Base-by-base conservation (phyloP, 2,329 filamentous ascomycete genomes). In the Sporothrix variecibatus region DNA sequence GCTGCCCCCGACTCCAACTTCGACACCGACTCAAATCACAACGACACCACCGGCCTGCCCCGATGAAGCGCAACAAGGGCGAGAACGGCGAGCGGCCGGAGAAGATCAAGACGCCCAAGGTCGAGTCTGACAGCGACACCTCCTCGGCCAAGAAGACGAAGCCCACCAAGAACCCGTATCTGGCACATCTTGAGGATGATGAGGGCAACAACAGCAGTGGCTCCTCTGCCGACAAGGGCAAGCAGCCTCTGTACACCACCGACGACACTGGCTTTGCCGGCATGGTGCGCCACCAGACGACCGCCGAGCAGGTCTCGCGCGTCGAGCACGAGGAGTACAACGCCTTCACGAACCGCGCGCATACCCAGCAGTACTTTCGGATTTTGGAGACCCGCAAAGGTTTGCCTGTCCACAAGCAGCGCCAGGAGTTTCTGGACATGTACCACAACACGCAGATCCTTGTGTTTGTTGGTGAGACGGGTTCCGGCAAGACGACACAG, bases 401-500 rank as follows among this genome's bases (percentile, higher is more conserved):
- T 78, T 88, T 99, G 75, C 96, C 96, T 17, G 96, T 99, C 60
- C 92, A 97, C 83, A 92, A 94, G 81, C 96, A 99, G 83, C 91
- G 94, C 87, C 90, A 96, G 83, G 96, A 99, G 82, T 99, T 99
- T 81, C 88, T 99, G 75, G 86, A 95, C 80, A 90, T 97, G 80
- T 99, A 97, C 84, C 97, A 99, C 80, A 90, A 92, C 79, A 94
- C 92, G 31, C 96, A 99, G 84, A 98, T 99, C 78, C 90, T 99
- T 75, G 96, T 99, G 79, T 98, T 99, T 80, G 96, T 99, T 77
- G 96, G 96, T 86, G 96, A 99, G 87, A 99, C 96, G 9, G 96
- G 97, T 90, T 99, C 96, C 78, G 96, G 96, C 85, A 99, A 99
- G 86, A 99, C 96, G 4, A 99, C 96, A 0, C 96, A 99, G 86